Conservation (phyloP, 768 basidiomycete species). For the Termitomyces bulborhizus region DNA sequence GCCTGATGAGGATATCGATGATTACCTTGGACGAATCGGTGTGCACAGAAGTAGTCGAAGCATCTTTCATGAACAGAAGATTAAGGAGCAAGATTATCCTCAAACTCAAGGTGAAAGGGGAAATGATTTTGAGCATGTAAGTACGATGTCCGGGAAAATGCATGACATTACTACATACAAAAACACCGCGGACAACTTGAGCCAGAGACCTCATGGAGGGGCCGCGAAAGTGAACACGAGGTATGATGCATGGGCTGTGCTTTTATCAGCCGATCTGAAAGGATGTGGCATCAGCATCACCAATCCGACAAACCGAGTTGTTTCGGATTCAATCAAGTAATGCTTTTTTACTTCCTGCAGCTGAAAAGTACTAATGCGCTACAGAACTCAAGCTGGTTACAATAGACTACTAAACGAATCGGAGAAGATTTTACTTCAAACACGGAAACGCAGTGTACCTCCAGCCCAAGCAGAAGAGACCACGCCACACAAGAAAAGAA, state of each 20-base stretch:
- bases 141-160: background rate
- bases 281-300: background rate
- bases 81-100: background rate
- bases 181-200: background rate
- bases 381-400: background rate
- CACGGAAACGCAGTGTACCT: constrained; percentile 6
- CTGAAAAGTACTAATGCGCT: background rate
- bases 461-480: background rate
- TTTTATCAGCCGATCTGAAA: background rate
- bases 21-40: constrained; percentile 33
- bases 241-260: background rate
- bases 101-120: background rate
- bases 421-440: background rate
- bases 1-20: constrained; percentile 46
- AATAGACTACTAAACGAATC: background rate
- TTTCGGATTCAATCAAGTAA: background rate
- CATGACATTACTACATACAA: background rate
- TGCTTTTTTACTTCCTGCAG: background rate
- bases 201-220: background rate
- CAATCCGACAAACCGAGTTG: background rate
- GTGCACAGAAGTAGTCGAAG: constrained; percentile 11
- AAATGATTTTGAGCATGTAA: background rate
- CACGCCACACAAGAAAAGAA: constrained; percentile 3
- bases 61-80: background rate
- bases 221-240: background rate